A percentile compares a stretch with the other conserved stretches of the same genome.
Conservation (phyloP, 1,139 yeast species). For the Yamadazyma songkhlaensis region DNA sequence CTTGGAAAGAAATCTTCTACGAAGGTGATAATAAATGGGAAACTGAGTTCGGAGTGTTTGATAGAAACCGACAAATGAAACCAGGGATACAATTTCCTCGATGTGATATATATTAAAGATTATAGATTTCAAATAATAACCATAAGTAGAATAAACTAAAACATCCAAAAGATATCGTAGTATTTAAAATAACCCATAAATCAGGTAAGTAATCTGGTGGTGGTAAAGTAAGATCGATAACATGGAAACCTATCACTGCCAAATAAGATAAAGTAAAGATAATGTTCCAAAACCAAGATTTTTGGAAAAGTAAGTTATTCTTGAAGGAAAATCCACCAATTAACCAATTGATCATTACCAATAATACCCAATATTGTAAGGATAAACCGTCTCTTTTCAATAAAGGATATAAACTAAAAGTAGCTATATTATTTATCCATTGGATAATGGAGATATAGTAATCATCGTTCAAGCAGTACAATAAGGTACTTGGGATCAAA, state of each 20-base stretch:
- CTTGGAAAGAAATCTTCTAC: slow-evolving; percentile 59
- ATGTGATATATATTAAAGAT: slow-evolving; percentile 11
- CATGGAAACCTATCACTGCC: slow-evolving; percentile 50
- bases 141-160: slow-evolving; percentile 78
- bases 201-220: slow-evolving; percentile 76
- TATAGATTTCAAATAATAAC: slow-evolving; percentile 51
- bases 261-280: slow-evolving; percentile 60
- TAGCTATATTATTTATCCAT: slow-evolving; percentile 84
- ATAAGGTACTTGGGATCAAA: slow-evolving; percentile 73
- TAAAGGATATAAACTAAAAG: slow-evolving; percentile 87
- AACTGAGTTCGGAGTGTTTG: slow-evolving; percentile 69
- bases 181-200: slow-evolving; percentile 77
- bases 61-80: slow-evolving; percentile 34
- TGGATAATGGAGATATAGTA: slow-evolving; percentile 67
- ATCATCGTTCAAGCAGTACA: slow-evolving; percentile 58
- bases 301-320: slow-evolving; percentile 30
- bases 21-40: slow-evolving; percentile 56
- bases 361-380: slow-evolving; percentile 66
- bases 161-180: slow-evolving; percentile 70
- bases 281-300: slow-evolving; percentile 50
- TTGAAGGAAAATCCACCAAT: slow-evolving; percentile 50
- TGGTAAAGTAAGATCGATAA: slow-evolving; percentile 45
- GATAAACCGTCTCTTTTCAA: slow-evolving; percentile 70
- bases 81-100: slow-evolving; percentile 10
- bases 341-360: slow-evolving; percentile 78